These are phyloP conservation scores for Zygotorulaspora florentina DNA, from an alignment of 805 yeast species.

Conservation along the genomic window DNA sequence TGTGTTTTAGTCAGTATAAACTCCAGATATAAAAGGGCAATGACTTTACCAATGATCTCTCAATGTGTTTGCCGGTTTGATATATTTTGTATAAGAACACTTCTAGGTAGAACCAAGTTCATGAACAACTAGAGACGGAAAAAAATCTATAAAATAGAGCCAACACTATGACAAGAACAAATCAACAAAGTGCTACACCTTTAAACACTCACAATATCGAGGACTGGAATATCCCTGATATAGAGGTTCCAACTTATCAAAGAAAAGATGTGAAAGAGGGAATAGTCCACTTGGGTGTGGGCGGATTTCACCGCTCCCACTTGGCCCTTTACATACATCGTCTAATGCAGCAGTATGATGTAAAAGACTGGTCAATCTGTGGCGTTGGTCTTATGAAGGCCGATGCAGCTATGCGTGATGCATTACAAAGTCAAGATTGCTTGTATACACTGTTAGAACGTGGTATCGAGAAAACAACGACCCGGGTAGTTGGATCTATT, in stretches of 20 bases:
- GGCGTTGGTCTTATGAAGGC: conserved; percentile 6
- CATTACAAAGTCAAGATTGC: conserved; percentile 4
- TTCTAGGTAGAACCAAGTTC: too few species aligned
- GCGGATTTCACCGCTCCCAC: conserved; percentile 10
- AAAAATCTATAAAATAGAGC: too few species aligned
- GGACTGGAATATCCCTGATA: neutral
- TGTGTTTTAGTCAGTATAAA: too few species aligned
- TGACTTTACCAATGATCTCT: too few species aligned
- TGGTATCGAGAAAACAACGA: neutral
- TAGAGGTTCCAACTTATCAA: conserved; percentile 3
- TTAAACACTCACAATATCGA: neutral
- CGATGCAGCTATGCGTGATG: conserved; percentile 5
- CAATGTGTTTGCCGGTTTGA: too few species aligned
- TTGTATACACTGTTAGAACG: conserved; percentile 5
- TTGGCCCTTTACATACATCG: conserved; percentile 7
- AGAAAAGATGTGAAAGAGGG: conserved; percentile 8
- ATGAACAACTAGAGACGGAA: too few species aligned
- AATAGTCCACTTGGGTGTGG: conserved; percentile 9
- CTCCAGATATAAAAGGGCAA: too few species aligned
- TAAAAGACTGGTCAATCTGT: conserved; percentile 9
- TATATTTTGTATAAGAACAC: too few species aligned
- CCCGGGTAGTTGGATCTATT: conserved; percentile 5
- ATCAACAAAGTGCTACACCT: neutral
- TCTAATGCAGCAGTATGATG: conserved; percentile 2
- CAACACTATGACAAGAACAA: neutral